Conservation (phyloP, 805 yeast species). For the Candida sanyiensis region DNA sequence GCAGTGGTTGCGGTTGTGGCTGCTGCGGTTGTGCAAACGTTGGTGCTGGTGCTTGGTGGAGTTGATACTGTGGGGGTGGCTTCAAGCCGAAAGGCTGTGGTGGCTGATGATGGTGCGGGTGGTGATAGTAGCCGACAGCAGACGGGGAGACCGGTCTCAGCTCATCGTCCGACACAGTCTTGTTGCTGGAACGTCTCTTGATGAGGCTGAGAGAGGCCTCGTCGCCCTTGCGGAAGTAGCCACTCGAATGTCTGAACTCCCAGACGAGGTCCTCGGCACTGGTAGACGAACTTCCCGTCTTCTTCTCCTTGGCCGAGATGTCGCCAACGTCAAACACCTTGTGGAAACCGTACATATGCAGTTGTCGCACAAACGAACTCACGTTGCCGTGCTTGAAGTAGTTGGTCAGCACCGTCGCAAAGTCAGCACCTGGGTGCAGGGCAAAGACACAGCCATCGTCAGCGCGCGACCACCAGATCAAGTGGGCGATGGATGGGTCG, state of each 20-base stretch:
- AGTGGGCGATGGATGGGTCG: slow-evolving; percentile 44
- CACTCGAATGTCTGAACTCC: slow-evolving; percentile 80
- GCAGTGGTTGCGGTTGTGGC: slow-evolving; percentile 2
- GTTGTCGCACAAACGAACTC: slow-evolving; percentile 86
- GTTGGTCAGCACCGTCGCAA: slow-evolving; percentile 53
- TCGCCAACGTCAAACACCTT: slow-evolving; percentile 41
- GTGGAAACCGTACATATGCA: slow-evolving; percentile 96
- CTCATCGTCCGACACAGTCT: slow-evolving; percentile 16
- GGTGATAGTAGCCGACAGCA: neutral
- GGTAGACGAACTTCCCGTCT: no score
- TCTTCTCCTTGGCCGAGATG: slow-evolving; percentile 5
- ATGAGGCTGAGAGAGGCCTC: slow-evolving; percentile 55
- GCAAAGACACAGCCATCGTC: slow-evolving; percentile 50
- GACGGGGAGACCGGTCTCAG: slow-evolving; percentile 7
- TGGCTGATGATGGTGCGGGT: neutral
- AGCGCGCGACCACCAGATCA: slow-evolving; percentile 59
- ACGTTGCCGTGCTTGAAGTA: slow-evolving; percentile 94
- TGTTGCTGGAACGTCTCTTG: slow-evolving; percentile 47
- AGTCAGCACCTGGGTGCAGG: slow-evolving; percentile 57
- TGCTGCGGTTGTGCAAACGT: slow-evolving; percentile 7
- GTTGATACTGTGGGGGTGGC: neutral
- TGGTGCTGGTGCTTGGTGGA: neutral
- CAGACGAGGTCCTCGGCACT: slow-evolving; percentile 40
- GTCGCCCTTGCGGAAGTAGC: slow-evolving; percentile 69
- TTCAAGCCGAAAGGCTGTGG: neutral